These are phyloP conservation scores for Alternaria triticimaculans DNA, from an alignment of 2,329 filamentous ascomycete genomes.

Conservation along the genomic window DNA sequence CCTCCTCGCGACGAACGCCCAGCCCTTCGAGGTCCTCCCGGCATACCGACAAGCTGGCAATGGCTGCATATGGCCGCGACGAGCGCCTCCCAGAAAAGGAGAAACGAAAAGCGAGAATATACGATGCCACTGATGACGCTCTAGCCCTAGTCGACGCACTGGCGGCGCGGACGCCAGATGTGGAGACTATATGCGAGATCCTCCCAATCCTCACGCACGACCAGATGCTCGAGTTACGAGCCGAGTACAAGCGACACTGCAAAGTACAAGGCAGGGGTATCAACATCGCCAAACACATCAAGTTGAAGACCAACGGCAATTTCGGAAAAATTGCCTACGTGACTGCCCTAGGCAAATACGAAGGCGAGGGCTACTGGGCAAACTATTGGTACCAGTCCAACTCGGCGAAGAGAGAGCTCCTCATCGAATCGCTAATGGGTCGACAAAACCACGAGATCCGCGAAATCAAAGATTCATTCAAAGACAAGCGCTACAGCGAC, in stretches of 20 bases:
- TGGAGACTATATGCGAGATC: conserved; percentile 81
- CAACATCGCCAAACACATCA: conserved; percentile 86
- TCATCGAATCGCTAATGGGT: conserved; percentile 94
- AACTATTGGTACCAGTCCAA: conserved; percentile 97
- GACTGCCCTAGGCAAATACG: conserved; percentile 87
- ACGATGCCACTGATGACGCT: conserved; percentile 83
- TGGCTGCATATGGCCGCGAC: conserved; percentile 31
- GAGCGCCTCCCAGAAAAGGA: conserved; percentile 34
- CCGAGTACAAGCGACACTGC: conserved; percentile 88
- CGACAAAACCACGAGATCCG: conserved; percentile 86
- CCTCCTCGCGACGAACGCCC: conserved; percentile 38
- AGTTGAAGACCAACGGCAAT: conserved; percentile 75
- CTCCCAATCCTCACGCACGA: conserved; percentile 84
- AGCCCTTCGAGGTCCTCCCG: conserved; percentile 34
- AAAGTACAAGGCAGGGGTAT: conserved; percentile 82
- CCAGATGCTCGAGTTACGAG: conserved; percentile 84
- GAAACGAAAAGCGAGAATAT: conserved; percentile 73
- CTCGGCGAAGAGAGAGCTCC: conserved; percentile 80
- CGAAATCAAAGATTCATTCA: conserved; percentile 85
- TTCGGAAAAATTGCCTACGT: conserved; percentile 93
- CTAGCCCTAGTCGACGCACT: conserved; percentile 77
- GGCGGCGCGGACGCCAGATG: conserved; percentile 64
- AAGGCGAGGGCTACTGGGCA: conserved; percentile 95
- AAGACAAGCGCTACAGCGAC: conserved; percentile 89
- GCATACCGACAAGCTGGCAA: conserved; percentile 42